Evolutionary conservation across 805 yeast genomes (phyloP), one percentile per base, ranked within the genome.

Genomic region (Candida vartiovaarae): DNA sequence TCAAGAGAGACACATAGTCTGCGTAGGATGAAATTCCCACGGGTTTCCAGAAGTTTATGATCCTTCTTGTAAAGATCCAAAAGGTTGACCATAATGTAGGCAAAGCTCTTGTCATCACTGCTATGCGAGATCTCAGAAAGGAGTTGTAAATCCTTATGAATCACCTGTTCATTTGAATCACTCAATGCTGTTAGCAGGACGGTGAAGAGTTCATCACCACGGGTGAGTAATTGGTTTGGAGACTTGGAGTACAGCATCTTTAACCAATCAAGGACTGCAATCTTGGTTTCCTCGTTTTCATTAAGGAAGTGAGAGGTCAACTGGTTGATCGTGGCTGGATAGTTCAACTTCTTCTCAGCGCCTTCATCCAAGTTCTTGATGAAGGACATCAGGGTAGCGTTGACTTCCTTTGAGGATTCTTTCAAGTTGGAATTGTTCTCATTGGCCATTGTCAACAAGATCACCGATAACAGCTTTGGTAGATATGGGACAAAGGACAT

Each of bases 231-330:
- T 46, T 76, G 72, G 34, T 68, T 64, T 3, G 84, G 83, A 23
- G 82, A 82, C 51, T 82, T 82, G 27, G 77, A 72, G 56, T 89
- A 91, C 34, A 93, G 70, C 73, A 87, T 78, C 11, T 80, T 78
- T 30, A 93, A 68, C 99, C 99, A 93, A 50, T 90, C 95, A 32
- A 93, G 66, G 25, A 93, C 82, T 0, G 95, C 87, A 31, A 88
- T 72, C 46, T 93, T 74, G 0, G 96, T 84, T 28, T 81, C 78
- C 48, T 88, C 95, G 52, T 85, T 82, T 42, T 84, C 87, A 50
- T 78, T 80, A 45, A 78, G 64, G 48, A 84, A 80, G 57, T 89
- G 95, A 34, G 78, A 60, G 4, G 87, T 81, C 44, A 91, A 70
- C 4, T 83, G 80, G 45, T 80, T 80, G 34, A 89, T 79, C 1